These are phyloP conservation scores for Turritis glabra DNA, from an alignment of 345 rosid genomes.

Conservation along the genomic window DNA sequence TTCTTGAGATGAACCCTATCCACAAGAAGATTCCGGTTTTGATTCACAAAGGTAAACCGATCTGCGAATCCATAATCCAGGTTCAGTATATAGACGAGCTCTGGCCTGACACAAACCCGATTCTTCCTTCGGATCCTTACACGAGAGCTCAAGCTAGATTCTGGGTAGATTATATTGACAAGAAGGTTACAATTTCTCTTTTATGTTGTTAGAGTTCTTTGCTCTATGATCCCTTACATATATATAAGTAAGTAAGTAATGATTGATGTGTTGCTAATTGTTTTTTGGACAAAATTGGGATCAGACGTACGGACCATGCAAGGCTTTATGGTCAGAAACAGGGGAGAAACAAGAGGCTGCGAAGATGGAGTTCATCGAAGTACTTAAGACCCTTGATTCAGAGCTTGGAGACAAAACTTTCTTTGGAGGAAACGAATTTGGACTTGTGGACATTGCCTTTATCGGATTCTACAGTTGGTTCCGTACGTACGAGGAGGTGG, in stretches of 20 bases:
- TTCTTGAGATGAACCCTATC: constrained; percentile 29
- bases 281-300: not conserved
- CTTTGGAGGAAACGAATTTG: constrained; percentile 5
- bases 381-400: constrained; percentile 10
- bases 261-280: not conserved
- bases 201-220: not conserved
- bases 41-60: constrained; percentile 19
- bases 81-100: constrained; percentile 28
- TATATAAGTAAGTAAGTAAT: not conserved
- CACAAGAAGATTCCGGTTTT: constrained; percentile 28
- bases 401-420: constrained; percentile 8
- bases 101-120: not conserved
- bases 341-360: constrained; percentile 22
- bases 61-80: constrained; percentile 20
- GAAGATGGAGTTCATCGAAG: constrained; percentile 8
- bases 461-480: constrained; percentile 29
- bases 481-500: constrained; percentile 8
- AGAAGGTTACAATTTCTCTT: constrained; percentile 5
- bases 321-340: constrained; percentile 5
- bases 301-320: constrained; percentile 11
- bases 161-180: constrained; percentile 29
- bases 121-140: constrained; percentile 28
- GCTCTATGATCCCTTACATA: not conserved
- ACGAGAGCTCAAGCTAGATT: constrained; percentile 32
- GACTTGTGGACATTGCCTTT: constrained; percentile 17